Percentiles rank a stretch among this genome's conserved stretches.
phyloP scores from a whole-genome alignment of 495 filamentous ascomycete species.

The Parathielavia appendiculata region DNA sequence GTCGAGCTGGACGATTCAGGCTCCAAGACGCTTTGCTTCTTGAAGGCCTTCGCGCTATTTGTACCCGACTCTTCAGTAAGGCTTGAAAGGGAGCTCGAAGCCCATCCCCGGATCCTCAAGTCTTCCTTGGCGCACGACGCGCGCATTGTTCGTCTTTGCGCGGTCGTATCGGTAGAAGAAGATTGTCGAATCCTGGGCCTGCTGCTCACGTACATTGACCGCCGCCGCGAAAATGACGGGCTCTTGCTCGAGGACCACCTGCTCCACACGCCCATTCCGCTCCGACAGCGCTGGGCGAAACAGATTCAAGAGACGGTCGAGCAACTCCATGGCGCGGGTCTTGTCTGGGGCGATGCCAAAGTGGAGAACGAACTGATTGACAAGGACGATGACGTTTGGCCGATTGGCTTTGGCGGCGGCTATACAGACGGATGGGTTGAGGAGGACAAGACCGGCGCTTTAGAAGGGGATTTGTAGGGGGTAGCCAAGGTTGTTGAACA shows the following conservation, averaged over 20 bases:
- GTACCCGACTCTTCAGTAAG: background rate
- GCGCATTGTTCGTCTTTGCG: conserved; percentile 5
- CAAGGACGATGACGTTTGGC: conserved; percentile 36
- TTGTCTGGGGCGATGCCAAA: conserved; percentile 48
- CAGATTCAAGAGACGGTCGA: conserved; percentile 21
- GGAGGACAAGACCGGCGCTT: conserved; percentile 33
- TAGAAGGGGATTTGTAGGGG: conserved; percentile 40
- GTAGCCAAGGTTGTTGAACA: background rate
- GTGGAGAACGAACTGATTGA: conserved; percentile 45
- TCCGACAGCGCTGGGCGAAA: conserved; percentile 18
- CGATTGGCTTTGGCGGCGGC: conserved; percentile 47
- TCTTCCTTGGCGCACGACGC: conserved; percentile 1
- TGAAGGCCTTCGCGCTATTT: conserved; percentile 7
- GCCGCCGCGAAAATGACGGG: conserved; percentile 6
- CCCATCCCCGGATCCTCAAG: conserved; percentile 11
- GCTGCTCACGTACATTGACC: conserved; percentile 10
- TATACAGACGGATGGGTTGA: conserved; percentile 43
- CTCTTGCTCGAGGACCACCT: conserved; percentile 4
- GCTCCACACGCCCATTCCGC: conserved; percentile 9
- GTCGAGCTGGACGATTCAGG: conserved; percentile 16
- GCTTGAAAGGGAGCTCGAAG: conserved; percentile 7
- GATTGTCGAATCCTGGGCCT: background rate
- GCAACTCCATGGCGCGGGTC: conserved; percentile 31
- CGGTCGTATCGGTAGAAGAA: background rate
- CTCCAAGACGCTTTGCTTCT: conserved; percentile 17